Evolutionary conservation across 352 stramenopile genomes (phyloP), one percentile per base, ranked within the genome.

Genomic region (Phytophthora niederhauseri): DNA sequence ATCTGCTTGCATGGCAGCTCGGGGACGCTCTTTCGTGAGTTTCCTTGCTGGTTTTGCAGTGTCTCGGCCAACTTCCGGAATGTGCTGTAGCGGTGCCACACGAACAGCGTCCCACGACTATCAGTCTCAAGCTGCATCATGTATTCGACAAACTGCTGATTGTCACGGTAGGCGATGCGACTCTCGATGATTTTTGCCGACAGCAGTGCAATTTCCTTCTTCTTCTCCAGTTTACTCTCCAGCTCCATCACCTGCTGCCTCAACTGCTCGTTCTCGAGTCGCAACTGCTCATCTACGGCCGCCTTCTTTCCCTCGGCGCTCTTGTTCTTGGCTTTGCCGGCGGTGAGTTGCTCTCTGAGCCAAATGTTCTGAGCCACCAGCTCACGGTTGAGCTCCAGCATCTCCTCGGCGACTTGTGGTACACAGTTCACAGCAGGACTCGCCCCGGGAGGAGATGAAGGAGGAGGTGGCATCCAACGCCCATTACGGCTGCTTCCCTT

Each of bases 51-150:
- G 38, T 62, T 80, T 61, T 84, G 73, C 43, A 89, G 62, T 45
- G 73, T 82, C 36, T 75, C 79, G 7, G 78, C 80, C n/a, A 89
- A 50, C 57, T 85, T 86, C 28, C 78, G 75, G 67, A 86, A 88
- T 50, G 78, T 88, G 38, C 73, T 85, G 67, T 86, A 89, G 24
- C 80, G 78, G 34, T 89, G 72, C 80, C 78, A 89, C 57, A 85
- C 78, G 48, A 76, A 85, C 30, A 89, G 31, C 7, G 71, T 84
- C 28, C 80, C 80, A 26, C 76, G 78, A n/a, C 46, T 82, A 56
- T 87, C 81, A 12, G 80, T 89, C 66, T 89, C 76, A 50, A 85
- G 82, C 49, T 84, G 73, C 20, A 89, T 49, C 30, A 84, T 83
- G 68, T 85, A 89, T 70, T 89, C 76, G 50, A 87, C 78, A 51